Base-by-base conservation (phyloP, 148 eudicot genomes). In the Camellia sinensis region DNA sequence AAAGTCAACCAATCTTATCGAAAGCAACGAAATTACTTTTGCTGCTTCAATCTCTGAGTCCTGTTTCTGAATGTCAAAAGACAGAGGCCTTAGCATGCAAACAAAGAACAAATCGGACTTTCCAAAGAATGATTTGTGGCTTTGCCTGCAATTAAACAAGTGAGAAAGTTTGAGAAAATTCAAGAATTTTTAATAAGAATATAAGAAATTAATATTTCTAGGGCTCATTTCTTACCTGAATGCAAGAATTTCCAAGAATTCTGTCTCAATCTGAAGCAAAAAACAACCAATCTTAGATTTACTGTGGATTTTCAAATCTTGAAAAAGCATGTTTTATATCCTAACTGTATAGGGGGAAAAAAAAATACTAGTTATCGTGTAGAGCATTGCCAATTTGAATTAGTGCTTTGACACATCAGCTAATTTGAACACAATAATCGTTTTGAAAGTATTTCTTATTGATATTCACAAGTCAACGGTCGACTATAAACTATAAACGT, bases 21-120 rank as follows among this genome's bases (percentile, higher is more conserved):
- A 29, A 19, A 21, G 6, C 44, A 12, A 40, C 64, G 45, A 78
- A 84, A 59, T 69, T 87, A 93, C 97, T 92, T 87, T 84, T 69
- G 94, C 93, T 60, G 91, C 92, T 67, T 83, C 90, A 50, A 93
- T 87, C 84, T 93, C 97, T 67, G 91, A 78, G 73, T 86, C 88
- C 66, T 91, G 93, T 74, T 83, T 80, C 82, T 82, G 83, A 72
- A 93, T 91, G 68, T 93, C 85, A 7, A 67, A 80, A 60, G 94
- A 85, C 9, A 82, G 82, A 14, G 97, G 90, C 56, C 84, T 84
- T 78, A 91, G 43, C 87, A 89, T 82, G 85, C 94, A 93, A 44
- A 89, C 83, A 54, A 91, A 91, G 80, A 87, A 87, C 17, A 91
- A 62, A 81, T 93, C 94, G 11, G 97, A 93, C 82, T 93, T 93